Conservation (phyloP, 75 land plant genomes). For the Cunninghamia lanceolata region DNA sequence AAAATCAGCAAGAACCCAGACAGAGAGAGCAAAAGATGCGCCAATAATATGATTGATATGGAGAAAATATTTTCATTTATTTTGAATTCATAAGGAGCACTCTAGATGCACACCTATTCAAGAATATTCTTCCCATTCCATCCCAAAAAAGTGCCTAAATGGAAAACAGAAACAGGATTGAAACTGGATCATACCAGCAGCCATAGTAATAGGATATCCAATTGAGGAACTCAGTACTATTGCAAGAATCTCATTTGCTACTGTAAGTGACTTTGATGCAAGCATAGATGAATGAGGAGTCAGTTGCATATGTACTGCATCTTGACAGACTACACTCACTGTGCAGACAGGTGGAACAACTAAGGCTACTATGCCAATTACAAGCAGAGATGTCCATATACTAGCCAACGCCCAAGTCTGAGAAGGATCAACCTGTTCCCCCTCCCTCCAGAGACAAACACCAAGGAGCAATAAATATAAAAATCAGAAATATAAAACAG, state of each 20-base stretch:
- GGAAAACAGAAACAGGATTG: neutral
- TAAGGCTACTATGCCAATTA: constrained; percentile 49
- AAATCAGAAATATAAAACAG: neutral
- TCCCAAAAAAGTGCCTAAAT: neutral
- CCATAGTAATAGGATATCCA: constrained; percentile 70
- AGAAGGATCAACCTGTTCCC: constrained; percentile 87
- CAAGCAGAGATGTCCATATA: constrained; percentile 69
- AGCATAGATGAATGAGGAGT: constrained; percentile 19
- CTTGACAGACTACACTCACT: constrained; percentile 36
- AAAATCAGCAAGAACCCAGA: neutral
- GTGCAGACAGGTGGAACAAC: constrained; percentile 53
- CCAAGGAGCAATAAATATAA: constrained; percentile 23
- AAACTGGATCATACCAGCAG: constrained; percentile 54
- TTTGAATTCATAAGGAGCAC: neutral
- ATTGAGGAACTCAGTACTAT: constrained; percentile 52
- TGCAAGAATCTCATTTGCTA: constrained; percentile 42
- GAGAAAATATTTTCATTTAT: neutral
- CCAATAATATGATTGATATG: neutral
- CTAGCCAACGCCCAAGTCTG: constrained; percentile 71
- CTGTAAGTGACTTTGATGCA: constrained; percentile 20
- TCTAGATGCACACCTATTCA: neutral
- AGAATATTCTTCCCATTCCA: neutral
- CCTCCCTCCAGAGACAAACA: constrained; percentile 32
- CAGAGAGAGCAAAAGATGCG: too few relatives aligned
- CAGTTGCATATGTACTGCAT: constrained; percentile 20